Evolutionary conservation across 2,329 filamentous ascomycete genomes (phyloP).

Genomic region (Colletotrichum filicis): DNA sequence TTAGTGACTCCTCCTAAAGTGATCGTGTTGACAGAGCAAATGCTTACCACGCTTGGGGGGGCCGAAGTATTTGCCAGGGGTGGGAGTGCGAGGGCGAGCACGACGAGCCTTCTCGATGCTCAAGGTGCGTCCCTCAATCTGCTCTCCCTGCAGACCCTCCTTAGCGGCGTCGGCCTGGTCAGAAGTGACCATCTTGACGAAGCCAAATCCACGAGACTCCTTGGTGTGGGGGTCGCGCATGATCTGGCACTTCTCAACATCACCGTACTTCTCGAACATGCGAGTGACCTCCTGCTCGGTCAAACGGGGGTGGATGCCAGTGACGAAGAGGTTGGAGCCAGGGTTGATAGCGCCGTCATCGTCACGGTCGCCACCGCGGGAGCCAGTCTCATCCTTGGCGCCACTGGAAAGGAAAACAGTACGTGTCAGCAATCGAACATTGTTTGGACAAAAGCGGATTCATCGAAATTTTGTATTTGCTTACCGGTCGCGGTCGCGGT

Average conservation of each 20-base stretch:
- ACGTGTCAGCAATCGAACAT: slow-evolving; percentile 25
- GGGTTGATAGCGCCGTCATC: slow-evolving; percentile 89
- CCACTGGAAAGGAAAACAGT: slow-evolving; percentile 44
- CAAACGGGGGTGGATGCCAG: slow-evolving; percentile 94
- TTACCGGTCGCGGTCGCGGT: slow-evolving; percentile 64
- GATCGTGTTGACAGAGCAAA: slow-evolving; percentile 36
- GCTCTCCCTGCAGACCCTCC: slow-evolving; percentile 93
- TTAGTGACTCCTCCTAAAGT: slow-evolving; percentile 2
- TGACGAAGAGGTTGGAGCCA: slow-evolving; percentile 98
- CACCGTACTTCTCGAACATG: slow-evolving; percentile 98
- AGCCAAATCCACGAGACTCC: slow-evolving; percentile 98
- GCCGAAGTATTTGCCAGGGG: slow-evolving; percentile 98
- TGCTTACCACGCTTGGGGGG: slow-evolving; percentile 94
- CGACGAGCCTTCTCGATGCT: slow-evolving; percentile 99
- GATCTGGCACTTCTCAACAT: slow-evolving; percentile 99
- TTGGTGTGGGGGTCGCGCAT: slow-evolving; percentile 99
- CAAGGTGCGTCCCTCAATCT: slow-evolving; percentile 92
- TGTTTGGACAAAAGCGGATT: not conserved
- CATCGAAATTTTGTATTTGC: slow-evolving; percentile 21
- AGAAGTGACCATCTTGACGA: slow-evolving; percentile 97
- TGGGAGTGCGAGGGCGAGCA: slow-evolving; percentile 92
- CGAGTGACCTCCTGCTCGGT: slow-evolving; percentile 90
- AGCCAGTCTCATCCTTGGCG: slow-evolving; percentile 64
- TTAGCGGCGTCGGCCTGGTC: slow-evolving; percentile 97
- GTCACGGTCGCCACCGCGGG: slow-evolving; percentile 58